Evolutionary conservation across 306 rosid genomes (phyloP).

Genomic region (Cajanus cajan): DNA sequence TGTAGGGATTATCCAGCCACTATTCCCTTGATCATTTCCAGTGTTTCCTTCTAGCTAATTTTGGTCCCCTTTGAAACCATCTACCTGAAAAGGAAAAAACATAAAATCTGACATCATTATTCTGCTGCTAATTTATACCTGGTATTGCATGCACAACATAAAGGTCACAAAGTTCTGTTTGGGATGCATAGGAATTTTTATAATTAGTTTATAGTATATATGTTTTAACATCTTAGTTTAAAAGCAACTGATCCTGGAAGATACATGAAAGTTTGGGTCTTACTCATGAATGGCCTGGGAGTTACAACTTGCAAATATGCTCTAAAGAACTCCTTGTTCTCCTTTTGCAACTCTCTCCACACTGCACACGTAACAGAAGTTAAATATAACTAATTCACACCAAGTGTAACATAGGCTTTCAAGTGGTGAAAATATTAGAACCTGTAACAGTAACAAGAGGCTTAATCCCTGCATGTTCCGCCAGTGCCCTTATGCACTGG

Average conservation of each 20-base stretch:
- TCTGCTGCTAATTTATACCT: background rate
- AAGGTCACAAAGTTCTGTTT: background rate
- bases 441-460: slow-evolving; percentile 86
- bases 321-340: slow-evolving; percentile 74
- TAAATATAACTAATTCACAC: background rate
- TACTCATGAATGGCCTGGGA: slow-evolving; percentile 52
- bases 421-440: slow-evolving; percentile 19
- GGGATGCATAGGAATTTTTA: background rate
- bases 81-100: slow-evolving; percentile 46
- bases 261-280: slow-evolving; percentile 2
- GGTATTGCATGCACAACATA: background rate
- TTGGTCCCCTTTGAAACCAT: slow-evolving; percentile 38
- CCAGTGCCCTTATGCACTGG: slow-evolving; percentile 73
- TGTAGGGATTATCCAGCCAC: background rate
- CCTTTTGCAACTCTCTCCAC: slow-evolving; percentile 94
- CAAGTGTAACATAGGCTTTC: background rate
- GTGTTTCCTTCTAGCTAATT: slow-evolving; percentile 40
- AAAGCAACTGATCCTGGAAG: background rate
- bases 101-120: background rate
- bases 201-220: background rate
- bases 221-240: background rate
- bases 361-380: slow-evolving; percentile 44
- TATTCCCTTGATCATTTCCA: slow-evolving; percentile 21
- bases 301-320: slow-evolving; percentile 60
- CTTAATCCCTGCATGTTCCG: slow-evolving; percentile 71